Evolutionary conservation across 2,329 filamentous ascomycete genomes (phyloP), one percentile per base, ranked within the genome.

Genomic region (Colletotrichum noveboracense): DNA sequence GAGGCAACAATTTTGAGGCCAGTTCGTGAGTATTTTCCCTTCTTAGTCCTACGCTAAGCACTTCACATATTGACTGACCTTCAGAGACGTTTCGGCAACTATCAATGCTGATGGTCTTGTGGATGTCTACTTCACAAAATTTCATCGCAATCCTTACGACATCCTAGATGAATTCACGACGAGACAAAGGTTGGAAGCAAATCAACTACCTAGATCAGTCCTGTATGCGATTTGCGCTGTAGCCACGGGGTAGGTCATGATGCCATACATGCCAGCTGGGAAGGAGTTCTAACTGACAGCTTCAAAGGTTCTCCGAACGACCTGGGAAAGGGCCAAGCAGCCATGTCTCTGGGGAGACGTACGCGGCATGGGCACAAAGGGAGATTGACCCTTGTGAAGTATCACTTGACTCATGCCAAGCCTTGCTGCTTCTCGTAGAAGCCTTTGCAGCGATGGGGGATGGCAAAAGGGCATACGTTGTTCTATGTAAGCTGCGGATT

Each of bases 151-250:
- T 14, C 69, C 73, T 2, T 75, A 75, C 12, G 55, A 72, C 4
- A 68, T 75, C 13, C 58, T 75, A 12, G 62, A 73, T 14, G 73
- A 75, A 28, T 38, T 66, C 21, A 14, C 4, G 3, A 75, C 62
- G 1, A 58, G 34, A n/a, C 70, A 58, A n/a, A 73, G 52, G 13
- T 26, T 73, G 10, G 56, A 32, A 18, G 43, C 65, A 26, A 75
- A 75, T n/a, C 64, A 73, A 24, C 70, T 75, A 18, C 26, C 73
- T 24, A 73, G 66, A 24, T 58, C 43, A 6, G 32, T 68, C 3
- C 30, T 75, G 7, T 68, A 75, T 32, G 73, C 69, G 10, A 56
- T 75, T 2, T 75, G 73, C 30, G 73, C 73, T 14, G 64, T 75
- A n/a, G 56, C 73, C 13, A 75, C 56, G 18, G 48, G 73, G 73